Evolutionary conservation across 345 rosid genomes (phyloP).

Genomic region (thale cress (Arabidopsis thaliana)): TAIR10.1 NC_003076.8:16278501-16279000

Average conservation of each 20-base stretch:
- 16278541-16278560: background rate
- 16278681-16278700: constrained; percentile 88
- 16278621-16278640: constrained; percentile 62
- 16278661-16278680: constrained; percentile 71
- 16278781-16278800: constrained; percentile 95
- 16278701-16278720: constrained; percentile 94
- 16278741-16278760: constrained; percentile 98
- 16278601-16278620: constrained; percentile 74
- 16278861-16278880: constrained; percentile 75
- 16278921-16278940: background rate
- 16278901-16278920: background rate
- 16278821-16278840: constrained; percentile 81
- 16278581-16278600: constrained; percentile 50
- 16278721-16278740: constrained; percentile 94
- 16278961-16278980: constrained; percentile 74
- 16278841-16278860: constrained; percentile 87
- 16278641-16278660: constrained; percentile 72
- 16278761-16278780: constrained; percentile 95
- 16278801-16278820: constrained; percentile 95
- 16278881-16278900: constrained; percentile 55
- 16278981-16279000: constrained; percentile 86
- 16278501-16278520: constrained; percentile 83
- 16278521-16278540: constrained; percentile 46
- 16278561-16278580: constrained; percentile 3
- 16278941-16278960: constrained; percentile 16